phyloP scores from a whole-genome alignment of 371 early-diverging fungal species.

The Haplosporangium sp. region DNA sequence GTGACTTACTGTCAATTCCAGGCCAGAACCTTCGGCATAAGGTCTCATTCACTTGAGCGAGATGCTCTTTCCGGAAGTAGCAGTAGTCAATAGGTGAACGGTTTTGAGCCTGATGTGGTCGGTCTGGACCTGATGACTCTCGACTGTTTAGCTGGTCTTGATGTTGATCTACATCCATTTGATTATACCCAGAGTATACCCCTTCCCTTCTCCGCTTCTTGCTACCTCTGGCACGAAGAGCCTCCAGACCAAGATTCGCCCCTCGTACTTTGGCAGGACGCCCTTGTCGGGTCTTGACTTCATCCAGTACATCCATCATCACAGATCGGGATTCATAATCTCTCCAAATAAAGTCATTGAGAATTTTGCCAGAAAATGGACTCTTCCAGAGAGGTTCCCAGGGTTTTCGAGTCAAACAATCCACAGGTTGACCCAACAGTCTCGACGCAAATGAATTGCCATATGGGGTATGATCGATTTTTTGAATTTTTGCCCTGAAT shows the following conservation, averaged over 20 bases:
- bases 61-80: slow-evolving; percentile 79
- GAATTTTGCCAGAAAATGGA: slow-evolving; percentile 48
- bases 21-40: slow-evolving; percentile 92
- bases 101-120: slow-evolving; percentile 9
- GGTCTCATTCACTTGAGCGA: slow-evolving; percentile 82
- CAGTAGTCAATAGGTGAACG: slow-evolving; percentile 82
- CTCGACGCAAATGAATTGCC: slow-evolving; percentile 79
- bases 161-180: slow-evolving; percentile 3
- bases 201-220: slow-evolving; percentile 46
- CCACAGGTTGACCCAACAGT: slow-evolving; percentile 72
- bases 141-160: not conserved
- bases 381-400: slow-evolving; percentile 56
- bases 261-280: slow-evolving; percentile 36
- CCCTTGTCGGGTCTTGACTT: slow-evolving; percentile 57
- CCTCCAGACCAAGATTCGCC: slow-evolving; percentile 18
- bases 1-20: slow-evolving; percentile 81
- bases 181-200: not conserved
- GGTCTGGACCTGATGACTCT: slow-evolving; percentile 3
- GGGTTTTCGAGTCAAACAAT: slow-evolving; percentile 65
- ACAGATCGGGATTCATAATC: slow-evolving; percentile 67
- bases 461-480: slow-evolving; percentile 67
- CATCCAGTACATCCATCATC: slow-evolving; percentile 62
- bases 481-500: slow-evolving; percentile 44
- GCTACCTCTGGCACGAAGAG: slow-evolving; percentile 11
- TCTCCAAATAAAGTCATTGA: slow-evolving; percentile 70